These are phyloP conservation scores for Mycena belliarum DNA, from an alignment of 768 basidiomycete species.

Conservation along the genomic window DNA sequence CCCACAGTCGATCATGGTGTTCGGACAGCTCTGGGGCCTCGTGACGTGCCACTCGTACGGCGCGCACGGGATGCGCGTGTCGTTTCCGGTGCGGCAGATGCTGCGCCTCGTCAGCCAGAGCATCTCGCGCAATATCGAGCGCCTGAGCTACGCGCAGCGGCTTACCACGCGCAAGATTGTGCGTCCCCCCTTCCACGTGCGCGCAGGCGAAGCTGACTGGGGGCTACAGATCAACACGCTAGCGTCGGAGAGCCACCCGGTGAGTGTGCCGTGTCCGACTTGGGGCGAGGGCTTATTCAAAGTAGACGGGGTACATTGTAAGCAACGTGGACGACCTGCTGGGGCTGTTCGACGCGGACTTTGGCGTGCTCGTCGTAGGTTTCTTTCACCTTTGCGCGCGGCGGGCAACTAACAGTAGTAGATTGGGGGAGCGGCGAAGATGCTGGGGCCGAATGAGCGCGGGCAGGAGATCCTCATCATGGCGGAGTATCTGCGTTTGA, in stretches of 20 bases:
- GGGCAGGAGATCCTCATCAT: slow-evolving; percentile 80
- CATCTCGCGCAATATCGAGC: slow-evolving; percentile 77
- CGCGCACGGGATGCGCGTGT: slow-evolving; percentile 76
- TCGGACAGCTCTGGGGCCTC: slow-evolving; percentile 79
- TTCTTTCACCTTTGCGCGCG: too few species aligned
- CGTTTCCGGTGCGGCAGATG: slow-evolving; percentile 84
- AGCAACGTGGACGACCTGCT: slow-evolving; percentile 81
- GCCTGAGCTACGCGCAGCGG: slow-evolving; percentile 74
- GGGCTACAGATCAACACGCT: slow-evolving; percentile 65
- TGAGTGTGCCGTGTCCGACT: too few species aligned
- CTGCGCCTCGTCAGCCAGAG: slow-evolving; percentile 77
- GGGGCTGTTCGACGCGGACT: slow-evolving; percentile 76
- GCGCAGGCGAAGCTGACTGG: neutral
- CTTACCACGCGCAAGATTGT: slow-evolving; percentile 78
- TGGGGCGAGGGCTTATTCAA: neutral
- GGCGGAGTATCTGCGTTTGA: slow-evolving; percentile 76
- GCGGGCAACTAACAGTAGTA: too few species aligned
- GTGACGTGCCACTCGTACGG: slow-evolving; percentile 82
- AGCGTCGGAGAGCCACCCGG: slow-evolving; percentile 64
- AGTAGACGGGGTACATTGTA: slow-evolving; percentile 70
- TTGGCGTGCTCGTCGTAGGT: slow-evolving; percentile 59
- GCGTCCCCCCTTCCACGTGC: slow-evolving; percentile 21
- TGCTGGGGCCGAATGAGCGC: slow-evolving; percentile 66
- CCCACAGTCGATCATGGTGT: slow-evolving; percentile 81
- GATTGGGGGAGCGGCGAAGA: slow-evolving; percentile 70